These are phyloP conservation scores for Colletotrichum theobromicola DNA, from an alignment of 2,329 filamentous ascomycete species.

Conservation along the genomic window DNA sequence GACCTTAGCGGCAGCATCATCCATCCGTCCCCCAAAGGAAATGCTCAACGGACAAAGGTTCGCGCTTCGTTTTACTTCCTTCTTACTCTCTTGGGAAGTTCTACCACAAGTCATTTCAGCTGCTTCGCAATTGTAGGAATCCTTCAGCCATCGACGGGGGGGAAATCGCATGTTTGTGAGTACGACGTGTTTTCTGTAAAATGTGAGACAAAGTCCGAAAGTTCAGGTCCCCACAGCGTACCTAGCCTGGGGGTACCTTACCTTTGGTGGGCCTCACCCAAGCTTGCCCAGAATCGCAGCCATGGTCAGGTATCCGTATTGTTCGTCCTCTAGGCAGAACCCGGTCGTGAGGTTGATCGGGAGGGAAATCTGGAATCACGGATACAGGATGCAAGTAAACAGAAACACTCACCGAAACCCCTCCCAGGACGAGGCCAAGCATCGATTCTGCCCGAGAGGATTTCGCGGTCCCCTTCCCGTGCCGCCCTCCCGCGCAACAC, in stretches of 20 bases:
- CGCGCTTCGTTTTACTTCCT: neutral
- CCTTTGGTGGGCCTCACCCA: neutral
- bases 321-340: neutral
- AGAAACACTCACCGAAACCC: neutral
- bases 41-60: neutral
- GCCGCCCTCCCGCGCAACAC: neutral
- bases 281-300: neutral
- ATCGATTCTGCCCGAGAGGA: conserved; percentile 6
- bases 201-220: neutral
- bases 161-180: neutral
- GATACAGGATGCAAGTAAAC: neutral
- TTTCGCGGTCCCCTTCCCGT: no score
- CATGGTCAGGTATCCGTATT: no score
- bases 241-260: no score
- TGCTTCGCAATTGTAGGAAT: neutral
- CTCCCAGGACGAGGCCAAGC: neutral
- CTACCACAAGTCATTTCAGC: neutral
- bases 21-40: neutral
- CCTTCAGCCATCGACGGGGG: neutral
- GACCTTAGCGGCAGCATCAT: neutral
- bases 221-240: neutral
- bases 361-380: neutral
- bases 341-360: neutral
- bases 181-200: neutral
- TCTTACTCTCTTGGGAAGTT: neutral